phyloP scores from a whole-genome alignment of 148 eudicot genomes.

The Dianthus caryophyllus region DNA sequence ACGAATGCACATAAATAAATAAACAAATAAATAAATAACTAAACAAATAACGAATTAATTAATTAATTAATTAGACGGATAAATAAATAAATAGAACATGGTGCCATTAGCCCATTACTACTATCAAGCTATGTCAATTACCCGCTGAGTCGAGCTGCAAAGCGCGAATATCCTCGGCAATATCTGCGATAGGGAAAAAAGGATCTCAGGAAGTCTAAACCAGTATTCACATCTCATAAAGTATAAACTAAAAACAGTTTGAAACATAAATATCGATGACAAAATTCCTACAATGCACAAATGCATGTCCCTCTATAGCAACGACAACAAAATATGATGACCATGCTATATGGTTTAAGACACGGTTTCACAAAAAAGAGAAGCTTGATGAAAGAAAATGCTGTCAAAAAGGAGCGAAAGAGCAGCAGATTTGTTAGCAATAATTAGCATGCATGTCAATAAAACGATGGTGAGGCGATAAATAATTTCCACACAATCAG shows the following conservation, averaged over 20 bases:
- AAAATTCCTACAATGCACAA: not conserved
- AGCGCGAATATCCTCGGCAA: conserved; percentile 72
- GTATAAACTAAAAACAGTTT: not conserved
- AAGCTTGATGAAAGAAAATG: not conserved
- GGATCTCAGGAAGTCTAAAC: not conserved
- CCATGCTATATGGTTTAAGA: not conserved
- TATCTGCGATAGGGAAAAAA: conserved; percentile 30
- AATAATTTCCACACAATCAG: too few species aligned
- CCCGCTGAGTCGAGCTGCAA: conserved; percentile 93
- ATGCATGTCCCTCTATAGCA: not conserved
- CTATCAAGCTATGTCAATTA: conserved; percentile 15
- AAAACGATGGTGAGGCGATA: not conserved
- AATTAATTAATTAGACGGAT: too few species aligned
- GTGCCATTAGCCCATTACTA: not conserved
- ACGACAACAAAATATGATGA: not conserved
- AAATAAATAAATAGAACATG: not conserved
- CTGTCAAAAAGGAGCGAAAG: not conserved
- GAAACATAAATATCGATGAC: not conserved
- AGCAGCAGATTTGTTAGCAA: not conserved
- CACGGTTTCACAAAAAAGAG: not conserved
- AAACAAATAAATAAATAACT: too few species aligned
- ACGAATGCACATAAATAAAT: too few species aligned
- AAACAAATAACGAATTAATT: not conserved
- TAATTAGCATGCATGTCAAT: not conserved
- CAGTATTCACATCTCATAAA: not conserved